These are phyloP conservation scores for Pichia sp. DNA, from an alignment of 1,139 yeast species.

Conservation along the genomic window DNA sequence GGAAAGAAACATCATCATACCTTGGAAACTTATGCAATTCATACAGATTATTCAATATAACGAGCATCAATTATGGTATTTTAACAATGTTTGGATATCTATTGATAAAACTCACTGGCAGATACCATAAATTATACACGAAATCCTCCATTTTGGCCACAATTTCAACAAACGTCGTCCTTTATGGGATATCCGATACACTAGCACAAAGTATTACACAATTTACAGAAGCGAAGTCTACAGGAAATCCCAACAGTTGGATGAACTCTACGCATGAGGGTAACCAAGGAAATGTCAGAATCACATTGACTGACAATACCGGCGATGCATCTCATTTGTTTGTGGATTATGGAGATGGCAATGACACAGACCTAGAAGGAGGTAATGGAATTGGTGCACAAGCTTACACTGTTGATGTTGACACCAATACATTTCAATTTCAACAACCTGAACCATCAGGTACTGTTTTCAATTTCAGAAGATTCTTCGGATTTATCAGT, in stretches of 20 bases:
- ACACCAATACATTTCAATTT: neutral
- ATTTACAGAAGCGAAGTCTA: neutral
- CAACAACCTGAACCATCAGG: constrained; percentile 3
- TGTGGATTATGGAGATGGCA: constrained; percentile 36
- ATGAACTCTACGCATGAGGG: neutral
- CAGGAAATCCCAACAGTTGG: neutral
- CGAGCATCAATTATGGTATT: constrained; percentile 54
- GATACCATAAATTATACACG: constrained; percentile 64
- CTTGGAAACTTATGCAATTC: constrained; percentile 12
- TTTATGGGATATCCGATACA: constrained; percentile 88
- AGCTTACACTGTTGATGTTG: constrained; percentile 10
- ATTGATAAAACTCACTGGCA: constrained; percentile 50
- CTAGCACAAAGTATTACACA: constrained; percentile 73
- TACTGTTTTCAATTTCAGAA: constrained; percentile 52
- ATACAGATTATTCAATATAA: constrained; percentile 34
- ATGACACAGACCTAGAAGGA: constrained; percentile 15
- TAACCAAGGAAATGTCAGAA: neutral
- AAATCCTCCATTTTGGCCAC: constrained; percentile 72
- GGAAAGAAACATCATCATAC: neutral
- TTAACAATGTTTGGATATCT: constrained; percentile 48
- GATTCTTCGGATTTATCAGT: constrained; percentile 76
- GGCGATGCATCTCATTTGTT: constrained; percentile 20
- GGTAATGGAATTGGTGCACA: constrained; percentile 3
- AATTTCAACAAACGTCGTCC: constrained; percentile 74
- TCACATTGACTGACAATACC: constrained; percentile 15